Percentiles rank a stretch among this genome's conserved stretches.
Conservation (phyloP, 805 yeast species). For the Candida easanensis region DNA sequence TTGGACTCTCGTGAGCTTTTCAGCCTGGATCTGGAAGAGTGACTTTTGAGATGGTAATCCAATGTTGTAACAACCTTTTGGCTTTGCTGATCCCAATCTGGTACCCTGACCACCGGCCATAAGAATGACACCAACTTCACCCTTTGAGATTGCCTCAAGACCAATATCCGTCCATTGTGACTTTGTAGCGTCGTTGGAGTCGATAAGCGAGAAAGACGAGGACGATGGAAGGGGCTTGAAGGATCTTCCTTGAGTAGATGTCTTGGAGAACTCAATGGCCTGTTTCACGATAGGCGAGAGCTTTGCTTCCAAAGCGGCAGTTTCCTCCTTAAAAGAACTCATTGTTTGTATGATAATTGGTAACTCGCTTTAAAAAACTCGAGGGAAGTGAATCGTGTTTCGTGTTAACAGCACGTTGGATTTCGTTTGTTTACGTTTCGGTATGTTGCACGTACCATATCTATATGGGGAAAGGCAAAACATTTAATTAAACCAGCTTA, state of each 20-base stretch:
- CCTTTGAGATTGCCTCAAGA: conserved; percentile 58
- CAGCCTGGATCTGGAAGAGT: conserved; percentile 91
- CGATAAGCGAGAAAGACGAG: conserved; percentile 46
- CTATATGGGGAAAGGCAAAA: neutral
- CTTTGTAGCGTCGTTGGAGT: conserved; percentile 24
- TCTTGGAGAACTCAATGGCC: conserved; percentile 42
- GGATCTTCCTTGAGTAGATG: conserved; percentile 27
- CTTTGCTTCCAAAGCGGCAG: conserved; percentile 18
- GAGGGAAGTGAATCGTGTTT: neutral
- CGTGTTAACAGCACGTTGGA: neutral
- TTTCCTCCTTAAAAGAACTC: conserved; percentile 14
- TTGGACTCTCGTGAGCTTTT: conserved; percentile 67
- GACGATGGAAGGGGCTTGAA: conserved; percentile 49
- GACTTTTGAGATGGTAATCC: conserved; percentile 82
- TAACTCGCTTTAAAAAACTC: neutral
- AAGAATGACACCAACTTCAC: conserved; percentile 82
- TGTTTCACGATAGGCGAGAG: conserved; percentile 26
- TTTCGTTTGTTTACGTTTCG: conserved; percentile 9
- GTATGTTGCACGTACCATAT: conserved; percentile 4
- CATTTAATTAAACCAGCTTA: neutral
- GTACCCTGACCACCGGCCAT: conserved; percentile 99
- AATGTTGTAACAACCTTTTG: conserved; percentile 93
- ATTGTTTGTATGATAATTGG: conserved; percentile 2
- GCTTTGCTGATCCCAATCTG: conserved; percentile 82
- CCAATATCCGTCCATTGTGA: conserved; percentile 43